phyloP scores from a whole-genome alignment of 129 eudicot species.

The Heracleum sosnowskyi region DNA sequence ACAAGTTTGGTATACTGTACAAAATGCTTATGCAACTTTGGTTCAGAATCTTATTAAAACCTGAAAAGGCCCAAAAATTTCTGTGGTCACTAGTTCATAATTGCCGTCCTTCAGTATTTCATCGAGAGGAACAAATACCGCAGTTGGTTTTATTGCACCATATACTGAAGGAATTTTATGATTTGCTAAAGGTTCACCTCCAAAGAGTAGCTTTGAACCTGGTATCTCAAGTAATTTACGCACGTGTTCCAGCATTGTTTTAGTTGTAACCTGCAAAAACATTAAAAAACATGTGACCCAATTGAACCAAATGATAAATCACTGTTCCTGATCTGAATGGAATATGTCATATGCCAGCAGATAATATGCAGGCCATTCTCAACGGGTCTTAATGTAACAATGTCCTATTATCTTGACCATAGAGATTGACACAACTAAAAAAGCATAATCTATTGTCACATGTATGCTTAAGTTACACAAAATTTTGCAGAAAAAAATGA shows the following conservation, averaged over 20 bases:
- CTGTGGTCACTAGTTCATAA: slow-evolving; percentile 80
- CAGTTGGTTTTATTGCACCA: slow-evolving; percentile 95
- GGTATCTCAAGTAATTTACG: slow-evolving; percentile 68
- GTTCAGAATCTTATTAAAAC: slow-evolving; percentile 19
- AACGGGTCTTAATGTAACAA: background rate
- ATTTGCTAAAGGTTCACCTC: slow-evolving; percentile 76
- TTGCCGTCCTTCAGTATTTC: slow-evolving; percentile 69
- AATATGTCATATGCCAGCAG: background rate
- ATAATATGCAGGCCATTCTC: background rate
- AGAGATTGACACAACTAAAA: background rate
- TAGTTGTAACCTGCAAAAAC: slow-evolving; percentile 67
- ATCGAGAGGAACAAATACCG: slow-evolving; percentile 81
- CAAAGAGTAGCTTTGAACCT: slow-evolving; percentile 81
- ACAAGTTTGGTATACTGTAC: background rate
- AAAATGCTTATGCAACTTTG: background rate
- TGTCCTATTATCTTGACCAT: background rate
- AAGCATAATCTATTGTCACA: background rate
- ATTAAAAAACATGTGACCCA: background rate
- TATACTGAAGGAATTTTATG: slow-evolving; percentile 78
- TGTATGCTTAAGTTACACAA: background rate
- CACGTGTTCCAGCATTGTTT: slow-evolving; percentile 76
- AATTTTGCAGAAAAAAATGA: background rate
- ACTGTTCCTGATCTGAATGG: background rate
- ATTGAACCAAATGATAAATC: background rate
- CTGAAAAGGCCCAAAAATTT: slow-evolving; percentile 98